These are phyloP conservation scores for Pleurozium schreberi DNA, from an alignment of 225 moss, liverwort and hornwort genomes.

Conservation along the genomic window DNA sequence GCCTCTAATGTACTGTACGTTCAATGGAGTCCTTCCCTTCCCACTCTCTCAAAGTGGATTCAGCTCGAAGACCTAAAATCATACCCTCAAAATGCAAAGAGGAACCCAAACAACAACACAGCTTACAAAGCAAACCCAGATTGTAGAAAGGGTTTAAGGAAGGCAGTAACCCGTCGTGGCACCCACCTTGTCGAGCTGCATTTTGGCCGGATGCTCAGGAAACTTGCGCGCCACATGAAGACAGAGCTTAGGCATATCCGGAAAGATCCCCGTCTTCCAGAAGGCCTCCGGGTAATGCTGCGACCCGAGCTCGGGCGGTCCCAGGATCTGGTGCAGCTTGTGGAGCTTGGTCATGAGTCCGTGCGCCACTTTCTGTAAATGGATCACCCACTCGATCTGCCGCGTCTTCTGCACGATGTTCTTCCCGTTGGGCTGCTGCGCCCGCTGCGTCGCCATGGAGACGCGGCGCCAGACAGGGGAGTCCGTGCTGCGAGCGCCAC, in stretches of 20 bases:
- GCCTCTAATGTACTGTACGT: background rate
- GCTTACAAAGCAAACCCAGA: background rate
- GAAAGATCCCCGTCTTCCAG: slow-evolving; percentile 74
- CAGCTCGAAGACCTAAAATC: background rate
- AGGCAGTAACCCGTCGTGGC: background rate
- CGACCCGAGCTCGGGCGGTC: slow-evolving; percentile 56
- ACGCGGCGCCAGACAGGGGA: slow-evolving; percentile 83
- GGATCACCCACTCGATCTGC: slow-evolving; percentile 99
- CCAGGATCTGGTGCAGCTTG: slow-evolving; percentile 75
- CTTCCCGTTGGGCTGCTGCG: slow-evolving; percentile 56
- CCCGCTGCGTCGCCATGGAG: slow-evolving; percentile 49
- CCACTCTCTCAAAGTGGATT: background rate
- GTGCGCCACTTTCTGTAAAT: slow-evolving; percentile 73
- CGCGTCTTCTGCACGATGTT: slow-evolving; percentile 63
- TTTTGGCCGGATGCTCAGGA: slow-evolving; percentile 89
- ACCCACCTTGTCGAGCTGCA: slow-evolving; percentile 88
- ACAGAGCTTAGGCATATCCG: slow-evolving; percentile 88
- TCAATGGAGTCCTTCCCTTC: background rate
- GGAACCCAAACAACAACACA: background rate
- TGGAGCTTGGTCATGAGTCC: slow-evolving; percentile 98
- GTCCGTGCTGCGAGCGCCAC: slow-evolving; percentile 37
- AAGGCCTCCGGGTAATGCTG: slow-evolving; percentile 76
- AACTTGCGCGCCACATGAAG: slow-evolving; percentile 88
- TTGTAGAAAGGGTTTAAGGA: background rate
- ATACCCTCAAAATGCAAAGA: background rate